Conservation (phyloP, 2,329 filamentous ascomycete genomes). For the Aspergillus candidus region DNA sequence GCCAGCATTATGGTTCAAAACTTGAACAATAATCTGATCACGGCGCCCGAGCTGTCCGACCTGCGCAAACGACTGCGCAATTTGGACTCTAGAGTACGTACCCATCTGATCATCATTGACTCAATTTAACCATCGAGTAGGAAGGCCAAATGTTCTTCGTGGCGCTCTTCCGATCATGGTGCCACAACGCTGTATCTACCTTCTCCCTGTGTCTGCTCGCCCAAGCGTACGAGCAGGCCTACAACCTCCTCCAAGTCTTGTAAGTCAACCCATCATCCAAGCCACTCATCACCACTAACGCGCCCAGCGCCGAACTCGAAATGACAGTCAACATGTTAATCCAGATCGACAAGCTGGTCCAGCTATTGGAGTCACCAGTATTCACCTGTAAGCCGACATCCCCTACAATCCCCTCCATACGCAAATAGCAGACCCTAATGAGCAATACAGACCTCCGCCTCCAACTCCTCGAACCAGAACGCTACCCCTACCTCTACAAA, state of each 20-base stretch:
- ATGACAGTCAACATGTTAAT: conserved; percentile 99
- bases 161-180: conserved; percentile 92
- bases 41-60: conserved; percentile 86
- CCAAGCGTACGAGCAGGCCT: conserved; percentile 96
- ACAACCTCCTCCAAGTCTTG: conserved; percentile 94
- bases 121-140: conserved; percentile 36
- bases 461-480: conserved; percentile 90
- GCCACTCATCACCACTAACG: conserved; percentile 14
- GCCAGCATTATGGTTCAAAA: conserved; percentile 99
- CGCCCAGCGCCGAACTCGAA: conserved; percentile 76
- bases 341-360: conserved; percentile 96
- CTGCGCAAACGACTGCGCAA: conserved; percentile 85
- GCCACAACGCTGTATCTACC: conserved; percentile 94
- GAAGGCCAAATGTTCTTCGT: conserved; percentile 96
- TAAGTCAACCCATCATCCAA: conserved; percentile 38
- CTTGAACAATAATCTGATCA: conserved; percentile 97
- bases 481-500: conserved; percentile 91
- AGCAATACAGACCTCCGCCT: conserved; percentile 73
- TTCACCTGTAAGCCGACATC: conserved; percentile 70
- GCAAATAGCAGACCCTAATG: conserved; percentile 8
- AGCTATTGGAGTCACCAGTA: conserved; percentile 91
- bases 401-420: not conserved
- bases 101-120: not conserved
- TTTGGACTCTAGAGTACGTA: conserved; percentile 68
- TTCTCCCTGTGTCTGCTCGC: conserved; percentile 93